Conservation (phyloP, 1,139 yeast species). For the Yamadazyma atmosphaerica region DNA sequence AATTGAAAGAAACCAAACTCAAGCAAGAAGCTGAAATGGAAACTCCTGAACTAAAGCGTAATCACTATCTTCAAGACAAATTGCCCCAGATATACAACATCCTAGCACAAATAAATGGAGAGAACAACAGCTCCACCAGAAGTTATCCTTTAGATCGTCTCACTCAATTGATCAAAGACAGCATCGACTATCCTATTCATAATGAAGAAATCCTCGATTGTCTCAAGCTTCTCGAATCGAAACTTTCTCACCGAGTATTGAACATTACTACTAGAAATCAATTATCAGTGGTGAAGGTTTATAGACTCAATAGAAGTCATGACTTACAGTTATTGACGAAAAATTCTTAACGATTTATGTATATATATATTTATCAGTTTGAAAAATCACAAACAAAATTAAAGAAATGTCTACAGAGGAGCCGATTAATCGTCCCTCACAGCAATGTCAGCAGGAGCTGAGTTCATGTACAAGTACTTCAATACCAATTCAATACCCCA, state of each 20-base stretch:
- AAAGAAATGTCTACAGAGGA: neutral
- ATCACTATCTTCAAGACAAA: slow-evolving; percentile 42
- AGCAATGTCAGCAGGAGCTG: slow-evolving; percentile 91
- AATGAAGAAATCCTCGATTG: slow-evolving; percentile 33
- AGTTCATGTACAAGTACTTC: slow-evolving; percentile 87
- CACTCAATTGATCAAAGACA: slow-evolving; percentile 32
- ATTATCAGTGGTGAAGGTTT: slow-evolving; percentile 28
- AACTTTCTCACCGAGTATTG: slow-evolving; percentile 17
- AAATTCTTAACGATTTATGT: slow-evolving; percentile 2
- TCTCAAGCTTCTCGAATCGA: slow-evolving; percentile 19
- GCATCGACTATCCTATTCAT: slow-evolving; percentile 33
- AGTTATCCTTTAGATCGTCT: slow-evolving; percentile 28
- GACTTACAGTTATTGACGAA: slow-evolving; percentile 22
- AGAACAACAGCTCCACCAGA: slow-evolving; percentile 10
- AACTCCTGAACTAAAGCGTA: slow-evolving; percentile 37
- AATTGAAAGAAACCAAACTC: slow-evolving; percentile 30
- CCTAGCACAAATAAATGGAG: slow-evolving; percentile 29
- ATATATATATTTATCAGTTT: neutral
- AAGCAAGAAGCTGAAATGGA: slow-evolving; percentile 15
- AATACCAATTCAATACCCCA: slow-evolving; percentile 79
- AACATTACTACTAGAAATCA: slow-evolving; percentile 21
- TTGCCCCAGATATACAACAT: slow-evolving; percentile 38
- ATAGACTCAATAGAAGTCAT: slow-evolving; percentile 25
- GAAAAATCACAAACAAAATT: slow-evolving; percentile 1
- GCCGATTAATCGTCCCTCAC: slow-evolving; percentile 27